Percentiles rank a stretch among this genome's conserved stretches.
Conservation (phyloP, 1,139 yeast species). For the Entelexis paramagnoliae region DNA sequence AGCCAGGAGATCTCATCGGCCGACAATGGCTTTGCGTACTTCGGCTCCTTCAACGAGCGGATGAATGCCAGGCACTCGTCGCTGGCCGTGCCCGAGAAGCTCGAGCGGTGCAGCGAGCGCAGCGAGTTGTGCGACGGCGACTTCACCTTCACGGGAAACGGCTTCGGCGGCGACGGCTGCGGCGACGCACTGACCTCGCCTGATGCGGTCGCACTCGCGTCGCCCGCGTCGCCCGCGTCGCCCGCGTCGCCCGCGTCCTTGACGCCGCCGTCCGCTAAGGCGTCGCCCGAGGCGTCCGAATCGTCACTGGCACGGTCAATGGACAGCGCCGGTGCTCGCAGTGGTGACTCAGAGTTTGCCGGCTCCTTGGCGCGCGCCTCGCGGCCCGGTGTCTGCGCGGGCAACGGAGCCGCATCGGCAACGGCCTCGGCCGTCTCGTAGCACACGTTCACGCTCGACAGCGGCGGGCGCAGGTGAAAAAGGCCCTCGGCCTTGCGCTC, state of each 20-base stretch:
- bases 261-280: background rate
- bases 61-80: slow-evolving; percentile 33
- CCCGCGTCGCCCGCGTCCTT: no score
- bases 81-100: slow-evolving; percentile 17
- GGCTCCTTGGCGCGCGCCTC: background rate
- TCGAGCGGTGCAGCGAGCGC: slow-evolving; percentile 10
- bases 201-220: background rate
- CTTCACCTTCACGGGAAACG: slow-evolving; percentile 5
- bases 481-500: slow-evolving; percentile 7
- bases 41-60: slow-evolving; percentile 45
- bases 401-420: background rate
- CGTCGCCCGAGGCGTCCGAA: background rate
- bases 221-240: background rate
- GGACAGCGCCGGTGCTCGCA: background rate
- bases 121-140: slow-evolving; percentile 5
- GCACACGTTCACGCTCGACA: slow-evolving; percentile 22
- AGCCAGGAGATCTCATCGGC: slow-evolving; percentile 43
- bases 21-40: slow-evolving; percentile 44
- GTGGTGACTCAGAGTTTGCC: background rate
- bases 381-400: background rate
- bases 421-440: slow-evolving; percentile 21
- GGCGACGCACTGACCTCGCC: slow-evolving; percentile 1
- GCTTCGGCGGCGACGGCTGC: slow-evolving; percentile 6
- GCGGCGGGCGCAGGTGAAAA: slow-evolving; percentile 16
- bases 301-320: slow-evolving; percentile 6